These are phyloP conservation scores for Kodamaea sp. DNA, from an alignment of 1,139 yeast species.

Conservation along the genomic window DNA sequence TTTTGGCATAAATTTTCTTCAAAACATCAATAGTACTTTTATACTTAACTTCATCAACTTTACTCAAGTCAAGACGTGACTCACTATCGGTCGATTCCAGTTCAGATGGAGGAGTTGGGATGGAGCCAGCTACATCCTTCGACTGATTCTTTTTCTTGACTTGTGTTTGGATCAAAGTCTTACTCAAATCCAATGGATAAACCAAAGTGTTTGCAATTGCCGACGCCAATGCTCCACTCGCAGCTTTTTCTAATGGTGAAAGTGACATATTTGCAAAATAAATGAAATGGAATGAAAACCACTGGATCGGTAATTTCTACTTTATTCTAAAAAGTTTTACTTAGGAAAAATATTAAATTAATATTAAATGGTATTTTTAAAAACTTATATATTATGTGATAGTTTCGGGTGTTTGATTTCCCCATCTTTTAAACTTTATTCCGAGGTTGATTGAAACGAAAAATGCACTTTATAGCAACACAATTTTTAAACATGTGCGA, in stretches of 20 bases:
- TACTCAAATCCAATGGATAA: constrained; percentile 70
- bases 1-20: constrained; percentile 48
- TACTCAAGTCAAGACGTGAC: constrained; percentile 20
- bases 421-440: constrained; percentile 5
- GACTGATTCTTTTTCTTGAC: constrained; percentile 24
- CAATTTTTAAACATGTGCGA: constrained; percentile 4
- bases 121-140: constrained; percentile 10
- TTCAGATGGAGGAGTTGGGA: constrained; percentile 7
- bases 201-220: constrained; percentile 77
- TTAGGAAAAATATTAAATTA: neutral
- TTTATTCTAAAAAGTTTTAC: neutral
- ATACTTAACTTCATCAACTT: constrained; percentile 34
- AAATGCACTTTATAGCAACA: neutral
- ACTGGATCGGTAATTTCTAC: neutral
- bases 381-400: constrained; percentile 1
- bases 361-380: neutral
- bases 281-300: neutral
- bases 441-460: constrained; percentile 9
- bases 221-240: constrained; percentile 83
- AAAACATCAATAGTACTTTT: constrained; percentile 63
- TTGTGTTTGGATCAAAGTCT: constrained; percentile 73
- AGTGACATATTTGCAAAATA: constrained; percentile 34
- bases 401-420: constrained; percentile 2
- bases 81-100: constrained; percentile 4
- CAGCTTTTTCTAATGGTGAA: constrained; percentile 66